phyloP scores from a whole-genome alignment of 2,329 filamentous ascomycete genomes.

The Teratosphaeria epicoccoides region DNA sequence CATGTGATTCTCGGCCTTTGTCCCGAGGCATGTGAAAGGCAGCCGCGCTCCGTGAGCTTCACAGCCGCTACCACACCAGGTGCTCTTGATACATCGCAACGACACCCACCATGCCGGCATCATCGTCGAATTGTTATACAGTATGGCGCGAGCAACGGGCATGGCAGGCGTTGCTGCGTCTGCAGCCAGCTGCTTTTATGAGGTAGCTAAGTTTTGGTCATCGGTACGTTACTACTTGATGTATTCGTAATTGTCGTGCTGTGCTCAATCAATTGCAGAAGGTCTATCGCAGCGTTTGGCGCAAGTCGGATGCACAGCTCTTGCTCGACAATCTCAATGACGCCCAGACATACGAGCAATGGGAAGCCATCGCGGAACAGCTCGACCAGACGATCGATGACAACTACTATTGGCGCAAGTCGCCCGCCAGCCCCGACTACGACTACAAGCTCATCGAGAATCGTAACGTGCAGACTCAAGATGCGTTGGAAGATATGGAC shows the following conservation, averaged over 20 bases:
- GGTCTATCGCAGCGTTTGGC: not conserved
- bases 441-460: constrained; percentile 57
- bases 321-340: constrained; percentile 10
- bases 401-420: constrained; percentile 59
- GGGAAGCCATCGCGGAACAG: constrained; percentile 64
- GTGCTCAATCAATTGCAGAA: not conserved
- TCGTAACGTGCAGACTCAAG: constrained; percentile 59
- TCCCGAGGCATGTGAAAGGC: not conserved
- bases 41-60: not conserved
- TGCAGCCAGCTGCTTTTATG: not conserved
- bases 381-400: constrained; percentile 73
- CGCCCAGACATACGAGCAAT: constrained; percentile 39
- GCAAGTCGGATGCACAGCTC: constrained; percentile 3
- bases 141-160: not conserved
- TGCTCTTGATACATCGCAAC: not conserved
- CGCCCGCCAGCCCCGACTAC: constrained; percentile 56
- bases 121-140: not conserved
- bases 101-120: not conserved
- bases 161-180: not conserved
- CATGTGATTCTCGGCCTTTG: not conserved
- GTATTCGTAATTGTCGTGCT: too few species aligned
- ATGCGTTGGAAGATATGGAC: constrained; percentile 63
- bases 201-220: constrained; percentile 1
- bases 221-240: too few species aligned
- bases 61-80: not conserved